Percentiles rank a stretch among this genome's conserved stretches.
These are phyloP conservation scores for Capsaspora owczarzaki DNA, from an alignment of 78 protist species.

Conservation along the genomic window DNA sequence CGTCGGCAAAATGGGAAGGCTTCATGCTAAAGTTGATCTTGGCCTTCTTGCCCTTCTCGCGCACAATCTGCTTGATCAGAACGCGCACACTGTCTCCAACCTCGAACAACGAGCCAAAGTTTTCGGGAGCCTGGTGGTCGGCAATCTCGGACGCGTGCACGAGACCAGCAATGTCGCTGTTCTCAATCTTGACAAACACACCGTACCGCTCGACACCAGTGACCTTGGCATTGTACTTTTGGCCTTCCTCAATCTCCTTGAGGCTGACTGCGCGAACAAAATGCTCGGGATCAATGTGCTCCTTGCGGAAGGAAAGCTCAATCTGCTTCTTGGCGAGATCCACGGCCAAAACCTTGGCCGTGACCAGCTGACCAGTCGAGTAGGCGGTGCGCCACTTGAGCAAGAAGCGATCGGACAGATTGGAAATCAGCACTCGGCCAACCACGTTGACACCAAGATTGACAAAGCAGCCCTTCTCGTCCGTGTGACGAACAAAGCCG, in stretches of 20 bases:
- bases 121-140: neutral
- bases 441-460: neutral
- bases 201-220: neutral
- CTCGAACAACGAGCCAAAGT: neutral
- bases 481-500: neutral
- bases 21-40: constrained; percentile 8
- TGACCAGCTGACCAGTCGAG: neutral
- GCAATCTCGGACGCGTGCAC: neutral
- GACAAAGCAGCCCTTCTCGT: constrained; percentile 3
- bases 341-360: neutral
- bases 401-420: neutral
- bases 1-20: constrained; percentile 13
- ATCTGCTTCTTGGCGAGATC: neutral
- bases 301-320: neutral
- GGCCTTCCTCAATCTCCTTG: neutral
- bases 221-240: neutral
- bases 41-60: neutral
- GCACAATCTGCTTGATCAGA: neutral
- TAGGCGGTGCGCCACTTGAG: neutral
- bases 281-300: neutral
- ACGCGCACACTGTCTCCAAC: neutral
- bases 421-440: neutral
- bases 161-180: neutral
- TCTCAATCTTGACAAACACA: neutral
- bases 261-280: neutral